Conservation (phyloP, 179 eudicot species). For the Spinacia oleracea region DNA sequence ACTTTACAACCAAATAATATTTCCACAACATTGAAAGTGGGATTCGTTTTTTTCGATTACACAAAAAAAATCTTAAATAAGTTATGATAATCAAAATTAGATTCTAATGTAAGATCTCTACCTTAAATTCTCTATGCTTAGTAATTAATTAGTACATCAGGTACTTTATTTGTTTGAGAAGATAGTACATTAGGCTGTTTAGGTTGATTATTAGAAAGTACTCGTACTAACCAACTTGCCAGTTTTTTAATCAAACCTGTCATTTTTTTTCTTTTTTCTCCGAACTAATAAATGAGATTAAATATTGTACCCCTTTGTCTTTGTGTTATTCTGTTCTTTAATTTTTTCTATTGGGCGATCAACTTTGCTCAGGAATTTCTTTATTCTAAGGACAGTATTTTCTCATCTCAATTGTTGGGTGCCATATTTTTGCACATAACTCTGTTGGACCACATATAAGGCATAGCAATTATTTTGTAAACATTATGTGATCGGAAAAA, state of each 20-base stretch:
- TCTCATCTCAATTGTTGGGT: slow-evolving; percentile 9
- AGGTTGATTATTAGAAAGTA: slow-evolving; percentile 12
- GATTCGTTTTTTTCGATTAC: no score
- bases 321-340: slow-evolving; percentile 7
- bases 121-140: slow-evolving; percentile 1
- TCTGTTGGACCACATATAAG: background rate
- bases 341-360: background rate
- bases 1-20: background rate
- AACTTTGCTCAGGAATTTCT: no score
- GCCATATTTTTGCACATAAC: slow-evolving; percentile 3
- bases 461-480: background rate
- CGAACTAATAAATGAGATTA: background rate
- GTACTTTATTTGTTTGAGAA: background rate
- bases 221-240: slow-evolving; percentile 15
- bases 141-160: background rate
- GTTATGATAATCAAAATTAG: background rate
- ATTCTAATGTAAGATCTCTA: background rate
- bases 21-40: background rate
- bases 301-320: slow-evolving; percentile 5
- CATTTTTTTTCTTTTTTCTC: background rate
- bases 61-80: no score
- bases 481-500: background rate
- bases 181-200: slow-evolving; percentile 14
- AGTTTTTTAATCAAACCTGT: background rate
- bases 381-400: no score